These are phyloP conservation scores for Ceratocystis eucalypticola DNA, from an alignment of 2,329 filamentous ascomycete genomes.

Conservation along the genomic window DNA sequence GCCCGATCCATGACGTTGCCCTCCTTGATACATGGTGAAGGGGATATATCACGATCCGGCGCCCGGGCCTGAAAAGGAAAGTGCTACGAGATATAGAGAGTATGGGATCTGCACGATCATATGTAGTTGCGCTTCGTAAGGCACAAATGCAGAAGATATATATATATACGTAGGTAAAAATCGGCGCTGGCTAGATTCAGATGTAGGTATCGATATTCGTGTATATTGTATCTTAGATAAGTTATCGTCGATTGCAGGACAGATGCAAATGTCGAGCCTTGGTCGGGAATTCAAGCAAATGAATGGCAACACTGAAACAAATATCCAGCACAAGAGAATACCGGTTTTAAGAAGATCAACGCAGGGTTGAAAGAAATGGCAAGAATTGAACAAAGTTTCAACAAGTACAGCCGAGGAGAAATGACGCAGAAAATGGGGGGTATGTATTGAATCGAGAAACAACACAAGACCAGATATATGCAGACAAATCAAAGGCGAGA, in stretches of 20 bases:
- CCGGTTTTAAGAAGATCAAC: slow-evolving; percentile 2
- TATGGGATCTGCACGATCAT: not conserved
- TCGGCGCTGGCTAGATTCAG: too few relatives aligned
- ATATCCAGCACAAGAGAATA: not conserved
- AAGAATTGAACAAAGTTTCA: not conserved
- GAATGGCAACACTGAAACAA: slow-evolving; percentile 1
- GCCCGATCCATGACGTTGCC: slow-evolving; percentile 36
- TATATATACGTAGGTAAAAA: too few relatives aligned
- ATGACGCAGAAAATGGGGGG: not conserved
- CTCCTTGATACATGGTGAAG: slow-evolving; percentile 41
- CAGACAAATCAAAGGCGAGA: not conserved
- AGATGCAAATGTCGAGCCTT: not conserved
- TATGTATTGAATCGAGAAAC: not conserved
- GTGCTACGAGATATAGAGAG: not conserved
- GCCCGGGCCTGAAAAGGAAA: slow-evolving; percentile 20
- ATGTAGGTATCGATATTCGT: not conserved
- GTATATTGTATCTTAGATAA: not conserved
- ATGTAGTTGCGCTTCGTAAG: too few relatives aligned
- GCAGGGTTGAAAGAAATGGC: not conserved
- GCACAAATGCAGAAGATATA: too few relatives aligned
- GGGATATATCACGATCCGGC: slow-evolving; percentile 48
- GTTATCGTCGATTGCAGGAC: not conserved
- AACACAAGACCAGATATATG: not conserved
- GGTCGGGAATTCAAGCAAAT: not conserved
- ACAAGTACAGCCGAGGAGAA: not conserved